Evolutionary conservation across 306 rosid species (phyloP), one percentile per base, ranked within the genome.

Genomic region (Mucuna pruriens): DNA sequence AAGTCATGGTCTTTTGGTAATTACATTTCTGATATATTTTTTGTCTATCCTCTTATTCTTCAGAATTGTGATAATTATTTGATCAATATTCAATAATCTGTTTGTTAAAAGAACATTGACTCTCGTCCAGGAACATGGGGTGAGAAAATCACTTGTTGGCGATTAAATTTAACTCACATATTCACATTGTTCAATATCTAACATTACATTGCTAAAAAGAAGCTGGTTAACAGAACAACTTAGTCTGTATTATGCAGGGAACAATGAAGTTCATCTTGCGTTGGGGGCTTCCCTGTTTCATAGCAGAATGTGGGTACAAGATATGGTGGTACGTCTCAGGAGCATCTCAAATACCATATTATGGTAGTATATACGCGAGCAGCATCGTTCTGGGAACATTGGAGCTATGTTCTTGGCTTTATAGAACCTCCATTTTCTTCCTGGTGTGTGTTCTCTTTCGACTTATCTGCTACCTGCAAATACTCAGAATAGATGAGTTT

Each of bases 281-380:
- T 15, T 80, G 94, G 79, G 84, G 93, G 46, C 83, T 93, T 74
- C 87, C 94, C 7, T 88, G 88, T 80, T 91, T 90, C 75, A 26
- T 80, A 62, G 91, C 87, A 2, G 92, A 89, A 79, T 79, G 87
- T 82, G 91, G 51, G 10, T 95, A 95, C 90, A 95, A 93, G 82
- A 83, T 95, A 55, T 95, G 99, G 98, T 95, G 98, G 98, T 95
- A 86, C 39, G 38, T 77, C 44, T 87, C 99, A 45, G 99, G 98
- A 82, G 82, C 84, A 49, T 60, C 85, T 2, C 52, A 90, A 36
- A 74, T 93, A 45, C 98, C 99, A 48, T 71, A 90, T 83, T 90
- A 88, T 60, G 97, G 95, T 13, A 79, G 90, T 65, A 66, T 72
- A 44, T 90, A 88, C 51, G 0, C 82, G 15, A 90, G 98, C 76